Evolutionary conservation across 2,329 filamentous ascomycete species (phyloP), one percentile per base, ranked within the genome.

Genomic region (Fusarium albidum): DNA sequence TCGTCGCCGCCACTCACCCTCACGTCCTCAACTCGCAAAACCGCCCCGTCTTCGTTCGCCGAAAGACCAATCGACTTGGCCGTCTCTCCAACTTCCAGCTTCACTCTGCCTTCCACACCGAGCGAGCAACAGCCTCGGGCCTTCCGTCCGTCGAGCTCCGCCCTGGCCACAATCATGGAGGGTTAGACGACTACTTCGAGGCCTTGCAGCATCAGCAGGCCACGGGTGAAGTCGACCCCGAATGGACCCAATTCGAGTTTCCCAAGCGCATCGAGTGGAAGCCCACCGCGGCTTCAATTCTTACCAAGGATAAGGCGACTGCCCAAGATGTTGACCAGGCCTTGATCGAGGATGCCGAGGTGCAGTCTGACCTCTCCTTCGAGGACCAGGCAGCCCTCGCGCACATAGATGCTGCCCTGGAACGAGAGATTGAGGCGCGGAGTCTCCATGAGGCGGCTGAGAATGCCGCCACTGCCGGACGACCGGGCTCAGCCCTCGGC

Each of bases 171-270:
- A 71, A 71, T 52, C 83, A 89, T 76, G 83, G 83, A 59, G 90
- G 89, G 55, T 71, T 98, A 81, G 92, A 93, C 58, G 92, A 91
- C 66, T 97, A 96, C 76, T 96, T 92, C 68, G 92, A 95, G 73
- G 91, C 92, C 48, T 90, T 95, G 79, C 92, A 94, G 74, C 89
- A 90, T 72, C 84, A 88, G 60, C 87, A 94, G 71, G 88, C 68
- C 5, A 67, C 67, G n/a, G 77, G 81, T 15, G 83, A 84, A 31
- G 77, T 87, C 40, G 89, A 92, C 43, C 86, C 89, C 63, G 93
- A 97, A 71, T 96, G 92, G 92, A 88, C 88, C 35, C 92, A 96
- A 72, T 96, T 92, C 68, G 90, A 96, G 73, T 93, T 96, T 71
- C 89, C 89, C 49, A 89, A 92, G 74, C 84, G 88, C 59, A 91